phyloP scores from a whole-genome alignment of 1,284 basidiomycete species.

The Agroathelia rolfsii region DNA sequence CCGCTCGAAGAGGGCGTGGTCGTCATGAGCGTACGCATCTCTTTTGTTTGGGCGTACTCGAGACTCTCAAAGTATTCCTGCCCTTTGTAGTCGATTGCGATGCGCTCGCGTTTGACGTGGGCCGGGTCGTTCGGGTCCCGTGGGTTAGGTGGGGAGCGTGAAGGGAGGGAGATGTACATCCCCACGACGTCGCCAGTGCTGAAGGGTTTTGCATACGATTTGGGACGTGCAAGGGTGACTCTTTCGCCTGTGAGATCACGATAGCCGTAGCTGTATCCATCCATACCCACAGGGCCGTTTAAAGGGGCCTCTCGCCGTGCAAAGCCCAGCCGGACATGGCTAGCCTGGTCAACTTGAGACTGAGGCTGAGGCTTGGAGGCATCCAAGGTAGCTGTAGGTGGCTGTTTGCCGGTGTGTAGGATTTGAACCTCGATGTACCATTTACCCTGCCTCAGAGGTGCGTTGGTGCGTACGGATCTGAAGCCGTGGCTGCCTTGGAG shows the following conservation, averaged over 20 bases:
- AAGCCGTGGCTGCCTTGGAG: conserved; percentile 84
- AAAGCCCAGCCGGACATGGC: conserved; percentile 88
- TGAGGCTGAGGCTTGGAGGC: too few species aligned
- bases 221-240: conserved; percentile 74
- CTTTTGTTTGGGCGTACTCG: conserved; percentile 86
- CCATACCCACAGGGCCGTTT: conserved; percentile 88
- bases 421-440: conserved; percentile 94
- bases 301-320: conserved; percentile 85
- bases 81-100: conserved; percentile 92
- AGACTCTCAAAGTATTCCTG: conserved; percentile 93
- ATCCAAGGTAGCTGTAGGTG: conserved; percentile 26
- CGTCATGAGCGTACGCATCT: conserved; percentile 86
- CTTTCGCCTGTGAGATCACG: conserved; percentile 91
- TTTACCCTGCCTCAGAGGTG: conserved; percentile 79
- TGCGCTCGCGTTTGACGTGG: conserved; percentile 74
- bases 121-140: conserved; percentile 65
- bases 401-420: conserved; percentile 67
- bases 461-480: conserved; percentile 82
- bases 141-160: conserved; percentile 41
- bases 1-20: too few species aligned
- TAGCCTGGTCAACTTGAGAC: conserved; percentile 60
- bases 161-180: conserved; percentile 85
- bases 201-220: conserved; percentile 70
- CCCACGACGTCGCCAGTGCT: conserved; percentile 85
- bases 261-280: conserved; percentile 89